Evolutionary conservation across 306 rosid genomes (phyloP).

Genomic region (Fragaria iinumae): DNA sequence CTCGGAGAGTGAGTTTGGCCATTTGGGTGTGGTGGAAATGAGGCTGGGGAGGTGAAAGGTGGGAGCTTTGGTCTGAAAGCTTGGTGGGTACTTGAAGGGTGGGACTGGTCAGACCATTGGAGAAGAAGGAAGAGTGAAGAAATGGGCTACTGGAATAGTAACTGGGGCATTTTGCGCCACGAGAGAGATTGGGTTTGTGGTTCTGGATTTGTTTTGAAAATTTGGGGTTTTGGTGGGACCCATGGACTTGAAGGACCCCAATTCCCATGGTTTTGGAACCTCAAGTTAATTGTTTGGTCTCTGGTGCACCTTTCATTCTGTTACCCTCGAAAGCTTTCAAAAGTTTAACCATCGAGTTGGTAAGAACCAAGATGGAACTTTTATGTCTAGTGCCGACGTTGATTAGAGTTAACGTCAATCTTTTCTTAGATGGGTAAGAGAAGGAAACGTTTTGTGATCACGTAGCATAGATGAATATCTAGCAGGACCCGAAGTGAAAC

Average conservation of each 20-base stretch:
- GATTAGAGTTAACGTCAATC: too few relatives aligned
- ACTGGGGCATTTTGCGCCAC: slow-evolving; percentile 25
- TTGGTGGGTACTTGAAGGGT: not conserved
- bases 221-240: not conserved
- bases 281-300: too few relatives aligned
- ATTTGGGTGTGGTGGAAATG: slow-evolving; percentile 20
- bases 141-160: not conserved
- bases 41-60: not conserved
- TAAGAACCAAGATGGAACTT: too few relatives aligned
- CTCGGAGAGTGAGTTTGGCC: slow-evolving; percentile 50
- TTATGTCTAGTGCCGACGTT: too few relatives aligned
- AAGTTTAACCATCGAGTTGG: too few relatives aligned
- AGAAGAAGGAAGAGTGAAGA: not conserved
- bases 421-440: too few relatives aligned
- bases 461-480: too few relatives aligned
- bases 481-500: too few relatives aligned
- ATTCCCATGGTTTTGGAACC: not conserved
- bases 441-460: too few relatives aligned
- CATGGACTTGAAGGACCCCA: not conserved
- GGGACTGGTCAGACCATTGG: not conserved
- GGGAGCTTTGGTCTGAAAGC: not conserved
- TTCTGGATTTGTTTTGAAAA: slow-evolving; percentile 11
- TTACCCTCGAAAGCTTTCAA: too few relatives aligned
- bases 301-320: too few relatives aligned
- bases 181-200: slow-evolving; percentile 32